A percentile compares a stretch with the other conserved stretches of the same genome.
phyloP scores from a whole-genome alignment of 1,139 yeast genomes.

The Lodderomyces theae region DNA sequence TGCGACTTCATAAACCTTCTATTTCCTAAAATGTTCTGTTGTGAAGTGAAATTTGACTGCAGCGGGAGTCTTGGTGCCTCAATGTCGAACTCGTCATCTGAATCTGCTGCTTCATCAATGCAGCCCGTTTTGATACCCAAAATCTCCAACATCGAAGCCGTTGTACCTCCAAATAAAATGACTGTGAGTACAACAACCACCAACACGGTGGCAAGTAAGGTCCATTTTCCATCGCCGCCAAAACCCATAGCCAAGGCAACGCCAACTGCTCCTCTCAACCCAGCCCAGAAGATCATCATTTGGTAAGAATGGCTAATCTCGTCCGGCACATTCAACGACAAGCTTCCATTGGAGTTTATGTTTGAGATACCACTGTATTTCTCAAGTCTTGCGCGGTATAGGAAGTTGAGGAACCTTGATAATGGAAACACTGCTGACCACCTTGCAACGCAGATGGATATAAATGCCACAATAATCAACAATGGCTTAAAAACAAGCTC shows the following conservation, averaged over 20 bases:
- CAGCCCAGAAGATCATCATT: conserved; percentile 99
- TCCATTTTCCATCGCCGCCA: conserved; percentile 89
- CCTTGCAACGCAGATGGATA: conserved; percentile 90
- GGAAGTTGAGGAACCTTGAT: conserved; percentile 78
- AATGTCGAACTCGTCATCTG: conserved; percentile 94
- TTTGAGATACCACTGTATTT: conserved; percentile 29
- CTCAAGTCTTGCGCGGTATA: conserved; percentile 56
- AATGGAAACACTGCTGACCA: conserved; percentile 98
- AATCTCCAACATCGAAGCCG: conserved; percentile 96
- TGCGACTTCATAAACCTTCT: conserved; percentile 28
- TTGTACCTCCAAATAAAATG: conserved; percentile 95
- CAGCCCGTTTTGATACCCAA: conserved; percentile 91
- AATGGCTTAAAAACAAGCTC: conserved; percentile 93
- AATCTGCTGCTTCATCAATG: conserved; percentile 66
- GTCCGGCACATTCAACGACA: conserved; percentile 51
- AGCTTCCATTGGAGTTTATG: neutral
- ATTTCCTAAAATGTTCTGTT: conserved; percentile 24
- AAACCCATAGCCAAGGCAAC: conserved; percentile 98
- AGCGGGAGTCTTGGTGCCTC: conserved; percentile 62
- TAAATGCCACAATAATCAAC: conserved; percentile 82
- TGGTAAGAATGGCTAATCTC: conserved; percentile 95
- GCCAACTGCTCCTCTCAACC: conserved; percentile 98
- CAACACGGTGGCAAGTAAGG: conserved; percentile 87
- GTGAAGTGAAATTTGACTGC: conserved; percentile 11
- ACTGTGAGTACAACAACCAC: conserved; percentile 97